Base-by-base conservation (phyloP, 495 filamentous ascomycete genomes). In the Apodospora peruviana region DNA sequence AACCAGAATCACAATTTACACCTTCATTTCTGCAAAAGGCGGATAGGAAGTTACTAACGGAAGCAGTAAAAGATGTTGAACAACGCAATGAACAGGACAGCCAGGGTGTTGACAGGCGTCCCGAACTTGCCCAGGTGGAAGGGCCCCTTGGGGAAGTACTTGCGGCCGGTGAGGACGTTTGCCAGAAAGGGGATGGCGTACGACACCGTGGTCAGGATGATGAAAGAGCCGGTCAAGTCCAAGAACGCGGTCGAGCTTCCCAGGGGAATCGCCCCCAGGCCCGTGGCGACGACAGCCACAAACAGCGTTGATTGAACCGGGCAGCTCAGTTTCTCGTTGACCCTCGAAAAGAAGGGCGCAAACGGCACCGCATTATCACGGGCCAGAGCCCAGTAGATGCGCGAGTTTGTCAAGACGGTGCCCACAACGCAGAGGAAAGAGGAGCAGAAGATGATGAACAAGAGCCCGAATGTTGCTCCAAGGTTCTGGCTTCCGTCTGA, bases 301-400 rank as follows among this genome's bases (percentile, higher is more conserved):
- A 80, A 76, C 11, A 91, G 48, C 0, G 85, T 89, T 0, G 87
- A 78, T 45, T 80, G 77, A 43, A 88, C 72, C 0, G 88, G 88
- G 55, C 80, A 86, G 32, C 78, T 75, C 25, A 80, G 73, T 1
- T 43, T 69, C 43, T 72, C 63, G 45, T 71, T 72, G 51, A 85
- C 76, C 11, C 47, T 53, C 36, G 67, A 59, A 37, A 83, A 73
- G 53, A 73, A 65, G 4, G 41, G 34, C 3, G 70, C 61, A 50
- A 80, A 76, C 0, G 81, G 81, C 1, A 78, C 74, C 4, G 81
- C 81, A 36, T 81, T 74, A 62, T 95, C 89, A 27, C 89, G 82
- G 27, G 86, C 80, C 11, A 95, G 76, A 2, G 87, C 83, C 88
- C 88, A 95, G 54, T 86, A 81, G n/a, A 82, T 84, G n/a, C 89